phyloP scores from a whole-genome alignment of 2,329 filamentous ascomycete species.

The Pseudodiploospora longispora region DNA sequence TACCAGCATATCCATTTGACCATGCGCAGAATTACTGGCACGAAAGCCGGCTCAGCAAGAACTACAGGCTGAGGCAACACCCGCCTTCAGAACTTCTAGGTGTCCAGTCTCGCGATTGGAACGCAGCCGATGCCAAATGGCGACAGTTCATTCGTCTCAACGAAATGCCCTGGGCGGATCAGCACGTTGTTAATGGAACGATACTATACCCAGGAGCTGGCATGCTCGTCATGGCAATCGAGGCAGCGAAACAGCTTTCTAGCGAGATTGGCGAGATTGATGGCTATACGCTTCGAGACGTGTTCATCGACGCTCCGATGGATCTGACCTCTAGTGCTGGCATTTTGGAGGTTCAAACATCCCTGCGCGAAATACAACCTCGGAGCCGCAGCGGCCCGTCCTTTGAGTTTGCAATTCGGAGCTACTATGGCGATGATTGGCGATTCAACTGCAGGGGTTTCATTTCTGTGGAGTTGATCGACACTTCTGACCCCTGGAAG shows the following conservation, averaged over 20 bases:
- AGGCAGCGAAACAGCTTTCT: not conserved
- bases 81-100: not conserved
- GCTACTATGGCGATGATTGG: not conserved
- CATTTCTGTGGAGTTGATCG: not conserved
- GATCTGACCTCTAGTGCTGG: not conserved
- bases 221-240: not conserved
- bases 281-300: not conserved
- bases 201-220: constrained; percentile 9
- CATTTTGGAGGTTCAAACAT: not conserved
- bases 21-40: constrained; percentile 6
- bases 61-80: not conserved
- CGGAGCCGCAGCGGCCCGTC: not conserved
- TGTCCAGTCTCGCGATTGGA: not conserved
- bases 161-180: not conserved
- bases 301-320: not conserved
- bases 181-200: not conserved
- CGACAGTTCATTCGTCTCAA: not conserved
- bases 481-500: not conserved
- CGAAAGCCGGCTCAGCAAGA: not conserved
- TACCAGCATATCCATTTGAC: not conserved
- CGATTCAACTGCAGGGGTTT: not conserved
- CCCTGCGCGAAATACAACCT: not conserved
- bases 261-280: not conserved
- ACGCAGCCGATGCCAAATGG: not conserved
- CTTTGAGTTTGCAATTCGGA: not conserved